Evolutionary conservation across 768 basidiomycete genomes (phyloP).

Genomic region (Boletus edulis): DNA sequence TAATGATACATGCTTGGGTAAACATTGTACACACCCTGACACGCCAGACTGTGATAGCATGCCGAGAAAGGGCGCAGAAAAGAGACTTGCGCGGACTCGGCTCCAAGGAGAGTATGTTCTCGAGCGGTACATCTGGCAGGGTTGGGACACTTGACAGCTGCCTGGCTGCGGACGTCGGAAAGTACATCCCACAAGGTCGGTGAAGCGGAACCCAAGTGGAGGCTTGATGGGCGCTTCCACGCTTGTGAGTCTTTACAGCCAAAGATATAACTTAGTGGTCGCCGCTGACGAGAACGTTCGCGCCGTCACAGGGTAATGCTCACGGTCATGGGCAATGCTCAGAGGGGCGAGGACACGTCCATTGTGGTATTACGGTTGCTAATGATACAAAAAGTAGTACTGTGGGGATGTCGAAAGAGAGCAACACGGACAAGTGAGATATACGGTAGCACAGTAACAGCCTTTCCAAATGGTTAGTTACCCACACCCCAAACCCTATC

Average conservation of each 20-base stretch:
- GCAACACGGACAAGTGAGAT: slow-evolving; percentile 14
- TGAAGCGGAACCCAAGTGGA: background rate
- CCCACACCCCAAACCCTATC: slow-evolving; percentile 24
- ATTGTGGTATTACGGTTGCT: slow-evolving; percentile 27
- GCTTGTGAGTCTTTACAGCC: background rate
- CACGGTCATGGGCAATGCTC: background rate
- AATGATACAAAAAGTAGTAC: slow-evolving; percentile 31
- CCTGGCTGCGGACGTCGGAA: slow-evolving; percentile 76
- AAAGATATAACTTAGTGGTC: slow-evolving; percentile 9
- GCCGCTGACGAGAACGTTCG: slow-evolving; percentile 9
- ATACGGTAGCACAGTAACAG: slow-evolving; percentile 16
- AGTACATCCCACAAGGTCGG: slow-evolving; percentile 58
- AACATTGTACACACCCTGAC: slow-evolving; percentile 57
- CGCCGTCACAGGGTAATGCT: background rate
- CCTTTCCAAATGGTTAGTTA: slow-evolving; percentile 5
- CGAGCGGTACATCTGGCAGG: slow-evolving; percentile 59
- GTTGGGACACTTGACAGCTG: slow-evolving; percentile 69
- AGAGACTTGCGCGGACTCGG: slow-evolving; percentile 74
- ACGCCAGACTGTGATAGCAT: slow-evolving; percentile 76
- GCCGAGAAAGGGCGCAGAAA: slow-evolving; percentile 72
- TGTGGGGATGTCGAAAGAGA: slow-evolving; percentile 12
- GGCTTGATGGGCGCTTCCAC: background rate
- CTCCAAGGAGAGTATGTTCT: slow-evolving; percentile 54
- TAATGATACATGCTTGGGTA: background rate
- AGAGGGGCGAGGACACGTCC: slow-evolving; percentile 3